phyloP scores from a whole-genome alignment of 371 early-diverging fungal species.

The Entomophthora muscae region DNA sequence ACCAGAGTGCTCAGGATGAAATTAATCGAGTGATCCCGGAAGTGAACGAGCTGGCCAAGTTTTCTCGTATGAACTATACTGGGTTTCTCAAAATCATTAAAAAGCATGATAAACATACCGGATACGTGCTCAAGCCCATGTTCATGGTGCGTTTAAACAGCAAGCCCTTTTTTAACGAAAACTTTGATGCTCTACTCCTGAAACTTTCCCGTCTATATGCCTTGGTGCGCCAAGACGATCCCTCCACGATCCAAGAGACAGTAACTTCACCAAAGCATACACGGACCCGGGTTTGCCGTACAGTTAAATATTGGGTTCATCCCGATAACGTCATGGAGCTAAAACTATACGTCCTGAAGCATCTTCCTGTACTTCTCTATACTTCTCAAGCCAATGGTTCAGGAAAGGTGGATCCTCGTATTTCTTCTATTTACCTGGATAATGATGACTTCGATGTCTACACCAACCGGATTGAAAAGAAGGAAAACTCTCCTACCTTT shows the following conservation, averaged over 20 bases:
- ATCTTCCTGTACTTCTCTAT: conserved; percentile 94
- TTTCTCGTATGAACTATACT: conserved; percentile 86
- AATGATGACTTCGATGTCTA: conserved; percentile 89
- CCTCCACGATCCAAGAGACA: not conserved
- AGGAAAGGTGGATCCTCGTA: conserved; percentile 61
- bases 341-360: conserved; percentile 80
- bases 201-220: conserved; percentile 83
- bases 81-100: conserved; percentile 95
- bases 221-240: conserved; percentile 41
- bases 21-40: conserved; percentile 72
- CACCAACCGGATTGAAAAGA: conserved; percentile 80
- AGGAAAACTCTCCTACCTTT: conserved; percentile 86
- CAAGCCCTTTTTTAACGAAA: conserved; percentile 80
- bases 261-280: conserved; percentile 6
- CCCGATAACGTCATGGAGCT: conserved; percentile 96
- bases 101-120: conserved; percentile 85
- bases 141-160: conserved; percentile 75
- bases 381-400: conserved; percentile 29
- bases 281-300: conserved; percentile 60
- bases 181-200: conserved; percentile 76
- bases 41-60: conserved; percentile 87
- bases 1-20: conserved; percentile 53
- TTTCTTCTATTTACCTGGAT: conserved; percentile 97
- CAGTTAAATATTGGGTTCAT: conserved; percentile 98
- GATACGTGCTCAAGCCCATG: conserved; percentile 68